These are phyloP conservation scores for Sordariomycetes sp. DNA, from an alignment of 2,329 filamentous ascomycete species.

Conservation along the genomic window DNA sequence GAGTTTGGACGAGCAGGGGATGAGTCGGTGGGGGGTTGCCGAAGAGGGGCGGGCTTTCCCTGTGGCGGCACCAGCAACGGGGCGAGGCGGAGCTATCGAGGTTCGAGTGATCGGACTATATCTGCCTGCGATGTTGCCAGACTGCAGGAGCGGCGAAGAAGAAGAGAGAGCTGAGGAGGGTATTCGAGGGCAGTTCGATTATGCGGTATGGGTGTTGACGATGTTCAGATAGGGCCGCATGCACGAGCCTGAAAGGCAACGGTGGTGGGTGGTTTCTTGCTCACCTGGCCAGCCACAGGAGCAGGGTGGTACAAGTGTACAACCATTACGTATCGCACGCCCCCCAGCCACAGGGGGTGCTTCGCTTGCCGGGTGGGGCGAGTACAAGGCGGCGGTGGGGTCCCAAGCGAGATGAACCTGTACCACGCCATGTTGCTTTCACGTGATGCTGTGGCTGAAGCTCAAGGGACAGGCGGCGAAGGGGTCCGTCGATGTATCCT, in stretches of 20 bases:
- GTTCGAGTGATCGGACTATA: neutral
- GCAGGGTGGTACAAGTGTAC: neutral
- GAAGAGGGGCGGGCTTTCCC: neutral
- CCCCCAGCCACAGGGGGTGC: neutral
- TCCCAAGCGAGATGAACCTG: neutral
- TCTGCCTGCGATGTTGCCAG: neutral
- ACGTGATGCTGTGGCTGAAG: neutral
- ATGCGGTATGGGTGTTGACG: constrained; percentile 4
- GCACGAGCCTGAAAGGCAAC: constrained; percentile 4
- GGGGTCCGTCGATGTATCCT: neutral
- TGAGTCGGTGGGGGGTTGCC: neutral
- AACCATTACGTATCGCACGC: neutral
- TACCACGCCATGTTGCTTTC: neutral
- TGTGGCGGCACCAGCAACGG: neutral
- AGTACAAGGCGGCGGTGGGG: neutral
- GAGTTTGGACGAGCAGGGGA: neutral
- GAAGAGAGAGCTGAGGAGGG: neutral
- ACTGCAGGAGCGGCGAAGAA: neutral
- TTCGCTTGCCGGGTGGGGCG: neutral
- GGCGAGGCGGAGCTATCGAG: neutral
- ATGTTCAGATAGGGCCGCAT: neutral
- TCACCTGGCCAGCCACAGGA: neutral
- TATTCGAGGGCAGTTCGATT: neutral
- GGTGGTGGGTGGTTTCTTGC: neutral
- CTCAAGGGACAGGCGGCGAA: neutral